Evolutionary conservation across 371 early-diverging fungal species (phyloP).

Genomic region (Zancudomyces culisetae): DNA sequence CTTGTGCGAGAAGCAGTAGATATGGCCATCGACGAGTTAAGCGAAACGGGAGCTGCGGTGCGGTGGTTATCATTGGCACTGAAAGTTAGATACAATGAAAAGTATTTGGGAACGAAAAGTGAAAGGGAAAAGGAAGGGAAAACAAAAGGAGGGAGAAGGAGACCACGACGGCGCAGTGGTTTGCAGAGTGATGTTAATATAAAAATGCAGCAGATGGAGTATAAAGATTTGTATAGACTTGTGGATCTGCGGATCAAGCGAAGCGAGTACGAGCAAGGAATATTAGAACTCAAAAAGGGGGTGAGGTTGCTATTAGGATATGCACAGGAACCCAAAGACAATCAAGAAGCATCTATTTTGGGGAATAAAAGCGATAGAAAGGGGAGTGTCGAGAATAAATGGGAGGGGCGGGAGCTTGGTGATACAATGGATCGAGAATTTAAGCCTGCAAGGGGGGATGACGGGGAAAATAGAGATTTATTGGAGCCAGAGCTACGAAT

Average conservation of each 20-base stretch:
- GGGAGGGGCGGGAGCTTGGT: constrained; percentile 25
- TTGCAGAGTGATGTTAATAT: neutral
- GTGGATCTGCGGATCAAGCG: constrained; percentile 61
- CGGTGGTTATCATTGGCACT: constrained; percentile 12
- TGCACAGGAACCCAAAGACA: constrained; percentile 42
- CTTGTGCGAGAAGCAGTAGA: constrained; percentile 10
- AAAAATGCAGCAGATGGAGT: constrained; percentile 37
- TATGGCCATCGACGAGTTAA: constrained; percentile 15
- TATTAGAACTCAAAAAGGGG: constrained; percentile 48
- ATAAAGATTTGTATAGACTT: constrained; percentile 62
- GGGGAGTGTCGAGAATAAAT: too few species aligned
- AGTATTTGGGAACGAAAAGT: too few species aligned
- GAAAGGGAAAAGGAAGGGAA: constrained; percentile 1
- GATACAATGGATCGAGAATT: constrained; percentile 23
- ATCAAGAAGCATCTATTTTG: too few species aligned
- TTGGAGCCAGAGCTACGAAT: constrained; percentile 68
- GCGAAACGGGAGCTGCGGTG: constrained; percentile 22
- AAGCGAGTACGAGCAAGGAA: constrained; percentile 47
- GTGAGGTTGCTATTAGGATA: constrained; percentile 45
- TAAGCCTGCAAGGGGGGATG: too few species aligned
- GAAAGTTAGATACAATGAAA: constrained; percentile 10
- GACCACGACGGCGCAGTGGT: neutral
- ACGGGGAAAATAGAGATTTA: constrained; percentile 14
- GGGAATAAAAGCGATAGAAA: too few species aligned
- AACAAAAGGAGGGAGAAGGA: neutral